phyloP scores from a whole-genome alignment of 2,329 filamentous ascomycete genomes.

The Epicoccum nigrum region DNA sequence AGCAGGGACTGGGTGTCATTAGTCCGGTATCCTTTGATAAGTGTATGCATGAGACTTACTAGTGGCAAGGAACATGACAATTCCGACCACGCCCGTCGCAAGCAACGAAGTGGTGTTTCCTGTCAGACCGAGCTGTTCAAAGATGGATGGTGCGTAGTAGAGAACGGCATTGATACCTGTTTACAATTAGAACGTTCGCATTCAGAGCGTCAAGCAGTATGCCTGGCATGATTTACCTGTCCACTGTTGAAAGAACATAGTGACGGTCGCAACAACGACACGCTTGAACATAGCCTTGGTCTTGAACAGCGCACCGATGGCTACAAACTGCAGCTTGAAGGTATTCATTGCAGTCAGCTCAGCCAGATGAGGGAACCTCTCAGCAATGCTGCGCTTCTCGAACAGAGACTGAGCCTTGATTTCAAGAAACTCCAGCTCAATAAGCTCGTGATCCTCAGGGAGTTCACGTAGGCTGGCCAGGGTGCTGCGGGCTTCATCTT shows the following conservation, averaged over 20 bases:
- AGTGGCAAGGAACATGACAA: slow-evolving; percentile 71
- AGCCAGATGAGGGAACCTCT: slow-evolving; percentile 69
- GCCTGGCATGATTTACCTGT: slow-evolving; percentile 51
- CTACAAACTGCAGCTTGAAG: slow-evolving; percentile 66
- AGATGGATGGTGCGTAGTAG: slow-evolving; percentile 60
- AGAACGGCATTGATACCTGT: slow-evolving; percentile 44
- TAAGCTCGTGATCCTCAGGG: slow-evolving; percentile 66
- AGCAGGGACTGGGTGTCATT: slow-evolving; percentile 58
- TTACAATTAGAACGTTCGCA: slow-evolving; percentile 54
- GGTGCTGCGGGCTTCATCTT: slow-evolving; percentile 68
- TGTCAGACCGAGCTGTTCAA: slow-evolving; percentile 54
- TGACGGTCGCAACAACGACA: slow-evolving; percentile 64
- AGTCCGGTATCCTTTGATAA: background rate
- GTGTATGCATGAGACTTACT: background rate
- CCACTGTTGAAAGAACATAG: slow-evolving; percentile 60
- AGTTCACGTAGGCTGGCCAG: slow-evolving; percentile 70
- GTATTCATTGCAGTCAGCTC: slow-evolving; percentile 65
- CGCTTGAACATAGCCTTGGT: slow-evolving; percentile 70
- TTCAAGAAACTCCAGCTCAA: slow-evolving; percentile 79
- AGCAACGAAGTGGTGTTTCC: slow-evolving; percentile 62
- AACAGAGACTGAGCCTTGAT: slow-evolving; percentile 81
- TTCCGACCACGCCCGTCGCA: slow-evolving; percentile 73
- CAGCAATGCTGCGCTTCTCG: slow-evolving; percentile 70
- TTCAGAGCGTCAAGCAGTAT: no score
- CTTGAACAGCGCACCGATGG: slow-evolving; percentile 68